Conservation (phyloP, 73 alveolate species). For the Tetrahymena borealis region DNA sequence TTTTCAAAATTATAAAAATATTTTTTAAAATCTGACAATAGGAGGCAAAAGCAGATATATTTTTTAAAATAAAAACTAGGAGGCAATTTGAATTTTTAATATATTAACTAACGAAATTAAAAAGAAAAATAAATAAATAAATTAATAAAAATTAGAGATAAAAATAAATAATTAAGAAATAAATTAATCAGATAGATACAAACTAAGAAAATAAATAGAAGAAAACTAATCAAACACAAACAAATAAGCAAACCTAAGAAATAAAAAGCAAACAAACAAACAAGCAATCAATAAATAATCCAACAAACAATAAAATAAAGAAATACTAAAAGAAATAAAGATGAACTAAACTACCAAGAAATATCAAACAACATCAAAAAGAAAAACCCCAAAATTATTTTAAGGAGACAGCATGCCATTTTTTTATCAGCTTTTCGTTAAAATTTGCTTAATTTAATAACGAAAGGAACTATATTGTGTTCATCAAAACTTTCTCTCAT, state of each 20-base stretch:
- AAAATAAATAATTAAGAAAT: not conserved
- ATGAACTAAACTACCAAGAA: not conserved
- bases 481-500: too few species aligned
- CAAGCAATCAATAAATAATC: not conserved
- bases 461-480: too few species aligned
- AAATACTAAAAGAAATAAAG: not conserved
- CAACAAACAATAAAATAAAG: not conserved
- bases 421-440: too few species aligned
- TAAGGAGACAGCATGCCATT: too few species aligned
- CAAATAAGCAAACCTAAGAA: not conserved
- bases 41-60: not conserved
- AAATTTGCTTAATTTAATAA: too few species aligned
- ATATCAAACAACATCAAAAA: too few species aligned
- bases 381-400: too few species aligned
- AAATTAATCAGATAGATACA: not conserved
- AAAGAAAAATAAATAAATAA: not conserved
- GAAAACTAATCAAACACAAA: too few species aligned
- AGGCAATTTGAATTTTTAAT: not conserved
- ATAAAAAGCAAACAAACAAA: not conserved
- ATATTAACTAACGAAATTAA: not conserved
- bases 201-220: too few species aligned
- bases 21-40: not conserved
- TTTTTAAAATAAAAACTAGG: not conserved
- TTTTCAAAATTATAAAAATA: not conserved
- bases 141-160: not conserved